A percentile compares a stretch with the other conserved stretches of the same genome.
These are phyloP conservation scores for Ceratobasidium papillatum DNA, from an alignment of 1,284 basidiomycete species.

Conservation along the genomic window DNA sequence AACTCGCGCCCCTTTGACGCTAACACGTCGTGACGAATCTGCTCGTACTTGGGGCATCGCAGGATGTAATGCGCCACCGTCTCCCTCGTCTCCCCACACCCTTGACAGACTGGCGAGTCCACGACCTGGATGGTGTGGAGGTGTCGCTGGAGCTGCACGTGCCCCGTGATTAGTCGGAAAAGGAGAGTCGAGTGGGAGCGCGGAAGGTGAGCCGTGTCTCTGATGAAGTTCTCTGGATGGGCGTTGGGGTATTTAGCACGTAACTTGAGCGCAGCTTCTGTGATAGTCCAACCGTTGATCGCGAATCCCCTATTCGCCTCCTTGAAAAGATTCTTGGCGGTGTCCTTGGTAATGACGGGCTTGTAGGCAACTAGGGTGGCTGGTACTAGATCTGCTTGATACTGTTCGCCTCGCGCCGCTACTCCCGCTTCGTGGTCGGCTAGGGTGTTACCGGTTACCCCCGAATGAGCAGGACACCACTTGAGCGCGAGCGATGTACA, in stretches of 20 bases:
- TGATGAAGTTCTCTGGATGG: not conserved
- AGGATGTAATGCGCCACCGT: slow-evolving; percentile 5
- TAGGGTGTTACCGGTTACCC: slow-evolving; percentile 30
- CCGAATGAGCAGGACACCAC: slow-evolving; percentile 41
- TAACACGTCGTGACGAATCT: not conserved
- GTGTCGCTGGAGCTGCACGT: slow-evolving; percentile 3
- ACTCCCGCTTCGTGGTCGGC: slow-evolving; percentile 34
- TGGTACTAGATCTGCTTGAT: not conserved
- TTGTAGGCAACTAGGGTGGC: too few relatives aligned
- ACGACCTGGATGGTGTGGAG: slow-evolving; percentile 14
- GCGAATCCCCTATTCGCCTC: too few relatives aligned
- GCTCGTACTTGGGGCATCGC: not conserved
- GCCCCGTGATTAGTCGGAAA: slow-evolving; percentile 5
- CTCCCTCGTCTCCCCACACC: not conserved
- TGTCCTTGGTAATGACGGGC: too few relatives aligned
- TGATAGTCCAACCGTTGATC: too few relatives aligned
- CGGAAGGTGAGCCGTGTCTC: not conserved
- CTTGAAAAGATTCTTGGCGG: too few relatives aligned
- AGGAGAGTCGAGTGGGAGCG: not conserved
- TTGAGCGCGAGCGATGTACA: not conserved
- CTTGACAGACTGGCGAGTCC: not conserved
- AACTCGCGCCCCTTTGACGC: not conserved
- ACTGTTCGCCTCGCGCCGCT: not conserved
- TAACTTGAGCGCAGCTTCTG: too few relatives aligned
- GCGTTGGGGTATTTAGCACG: too few relatives aligned